Conservation (phyloP, 2,329 filamentous ascomycete genomes). For the Colletotrichum noveboracense region DNA sequence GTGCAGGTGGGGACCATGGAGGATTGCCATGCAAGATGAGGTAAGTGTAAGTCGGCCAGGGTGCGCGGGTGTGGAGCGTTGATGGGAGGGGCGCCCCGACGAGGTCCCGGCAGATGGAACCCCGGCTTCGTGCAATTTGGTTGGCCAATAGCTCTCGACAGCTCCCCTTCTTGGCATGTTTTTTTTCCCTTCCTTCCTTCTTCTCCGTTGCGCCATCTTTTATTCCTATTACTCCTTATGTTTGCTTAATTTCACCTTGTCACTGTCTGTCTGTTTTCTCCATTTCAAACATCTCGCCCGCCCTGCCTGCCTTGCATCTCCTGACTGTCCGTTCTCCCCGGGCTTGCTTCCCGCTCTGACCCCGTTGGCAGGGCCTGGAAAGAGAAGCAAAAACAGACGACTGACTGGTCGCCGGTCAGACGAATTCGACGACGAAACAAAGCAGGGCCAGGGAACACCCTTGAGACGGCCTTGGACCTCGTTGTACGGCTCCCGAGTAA, state of each 20-base stretch:
- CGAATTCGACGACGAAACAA: conserved; percentile 19
- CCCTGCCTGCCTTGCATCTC: neutral
- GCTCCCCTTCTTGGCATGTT: neutral
- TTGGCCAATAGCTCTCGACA: neutral
- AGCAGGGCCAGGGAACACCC: conserved; percentile 17
- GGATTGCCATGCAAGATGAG: conserved; percentile 11
- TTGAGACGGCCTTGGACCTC: neutral
- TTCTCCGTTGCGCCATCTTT: neutral
- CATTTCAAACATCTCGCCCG: neutral
- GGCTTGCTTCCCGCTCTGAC: conserved; percentile 2
- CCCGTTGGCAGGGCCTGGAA: neutral
- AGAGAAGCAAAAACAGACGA: conserved; percentile 4
- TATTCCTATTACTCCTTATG: neutral
- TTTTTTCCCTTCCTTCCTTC: neutral
- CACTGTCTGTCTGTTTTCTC: neutral
- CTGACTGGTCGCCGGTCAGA: conserved; percentile 16
- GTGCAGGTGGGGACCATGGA: neutral
- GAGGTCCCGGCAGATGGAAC: neutral
- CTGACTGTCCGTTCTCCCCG: neutral
- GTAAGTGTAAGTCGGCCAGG: neutral
- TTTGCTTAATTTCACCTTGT: neutral
- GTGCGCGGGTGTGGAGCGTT: neutral
- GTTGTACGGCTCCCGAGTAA: neutral
- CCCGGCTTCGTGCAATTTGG: neutral
- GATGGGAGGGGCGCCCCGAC: neutral